These are phyloP conservation scores for Adansonia madagascariensis DNA, from an alignment of 441 rosid species.

Conservation along the genomic window DNA sequence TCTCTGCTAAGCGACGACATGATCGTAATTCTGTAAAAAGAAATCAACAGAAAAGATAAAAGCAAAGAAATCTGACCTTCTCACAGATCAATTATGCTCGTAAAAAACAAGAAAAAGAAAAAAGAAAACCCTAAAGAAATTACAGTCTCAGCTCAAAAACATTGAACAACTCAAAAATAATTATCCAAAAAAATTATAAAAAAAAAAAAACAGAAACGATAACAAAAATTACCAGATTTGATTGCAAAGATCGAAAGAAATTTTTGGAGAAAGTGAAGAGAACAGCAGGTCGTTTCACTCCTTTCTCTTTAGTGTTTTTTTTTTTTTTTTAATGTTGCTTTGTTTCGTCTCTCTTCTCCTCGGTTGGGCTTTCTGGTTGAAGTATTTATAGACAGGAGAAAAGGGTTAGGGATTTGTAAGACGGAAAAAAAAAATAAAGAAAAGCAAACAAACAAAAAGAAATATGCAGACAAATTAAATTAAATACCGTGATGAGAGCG, in stretches of 20 bases:
- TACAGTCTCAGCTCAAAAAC: not conserved
- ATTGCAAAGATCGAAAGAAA: constrained; percentile 41
- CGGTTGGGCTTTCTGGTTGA: constrained; percentile 29
- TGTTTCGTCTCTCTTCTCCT: constrained; percentile 21
- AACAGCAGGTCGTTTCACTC: constrained; percentile 31
- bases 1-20: constrained; percentile 81
- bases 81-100: constrained; percentile 31
- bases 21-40: constrained; percentile 31
- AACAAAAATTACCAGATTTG: constrained; percentile 12
- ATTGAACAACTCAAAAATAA: constrained; percentile 6
- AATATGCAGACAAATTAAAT: constrained; percentile 38
- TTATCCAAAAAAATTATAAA: not conserved
- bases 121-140: not conserved
- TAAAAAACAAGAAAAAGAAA: not conserved
- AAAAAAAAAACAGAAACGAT: not conserved
- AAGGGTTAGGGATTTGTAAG: constrained; percentile 57
- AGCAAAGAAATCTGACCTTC: constrained; percentile 43
- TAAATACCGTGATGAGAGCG: constrained; percentile 42
- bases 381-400: constrained; percentile 51
- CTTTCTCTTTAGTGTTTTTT: constrained; percentile 29
- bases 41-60: not conserved
- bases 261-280: constrained; percentile 22
- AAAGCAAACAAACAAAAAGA: not conserved
- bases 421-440: constrained; percentile 23
- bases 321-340: constrained; percentile 4